Conservation (phyloP, 495 filamentous ascomycete species). For the Trichocladium uniseriatum region DNA sequence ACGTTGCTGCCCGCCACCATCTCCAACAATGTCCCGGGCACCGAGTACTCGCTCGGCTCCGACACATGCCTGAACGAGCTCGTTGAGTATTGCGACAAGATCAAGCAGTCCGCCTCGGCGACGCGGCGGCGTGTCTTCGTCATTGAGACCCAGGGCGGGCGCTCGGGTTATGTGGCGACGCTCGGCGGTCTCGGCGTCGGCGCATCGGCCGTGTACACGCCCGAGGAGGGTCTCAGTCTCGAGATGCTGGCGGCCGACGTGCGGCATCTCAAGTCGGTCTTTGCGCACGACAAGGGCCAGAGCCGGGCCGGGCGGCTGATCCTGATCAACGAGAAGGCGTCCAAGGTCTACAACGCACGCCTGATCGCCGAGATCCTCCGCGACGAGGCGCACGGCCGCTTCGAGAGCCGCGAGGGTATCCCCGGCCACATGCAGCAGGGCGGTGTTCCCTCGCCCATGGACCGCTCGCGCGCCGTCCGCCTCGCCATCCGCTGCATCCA, state of each 20-base stretch:
- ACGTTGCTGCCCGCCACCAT: constrained; percentile 90
- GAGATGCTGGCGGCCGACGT: constrained; percentile 91
- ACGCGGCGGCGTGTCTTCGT: constrained; percentile 91
- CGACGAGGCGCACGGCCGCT: constrained; percentile 83
- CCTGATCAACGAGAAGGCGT: constrained; percentile 86
- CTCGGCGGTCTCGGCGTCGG: constrained; percentile 83
- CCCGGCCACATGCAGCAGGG: constrained; percentile 97
- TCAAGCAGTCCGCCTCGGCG: constrained; percentile 91
- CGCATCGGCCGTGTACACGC: constrained; percentile 92
- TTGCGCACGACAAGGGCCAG: constrained; percentile 78
- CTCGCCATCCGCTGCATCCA: constrained; percentile 87
- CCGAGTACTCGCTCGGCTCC: constrained; percentile 91
- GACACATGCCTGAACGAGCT: constrained; percentile 98
- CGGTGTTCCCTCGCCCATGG: constrained; percentile 88
- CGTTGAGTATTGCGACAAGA: constrained; percentile 91
- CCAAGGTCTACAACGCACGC: constrained; percentile 80
- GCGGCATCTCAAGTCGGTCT: constrained; percentile 76
- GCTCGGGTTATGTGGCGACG: constrained; percentile 89
- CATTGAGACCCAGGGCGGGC: constrained; percentile 93
- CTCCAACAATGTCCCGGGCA: constrained; percentile 96
- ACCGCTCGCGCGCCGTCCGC: constrained; percentile 83
- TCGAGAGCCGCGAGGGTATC: constrained; percentile 87
- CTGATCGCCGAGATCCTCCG: constrained; percentile 92
- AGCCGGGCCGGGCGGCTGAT: constrained; percentile 89
- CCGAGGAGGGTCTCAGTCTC: constrained; percentile 90